A percentile compares a stretch with the other conserved stretches of the same genome.
These are phyloP conservation scores for Dalbergia cochinchinensis DNA, from an alignment of 306 rosid species.

Conservation along the genomic window DNA sequence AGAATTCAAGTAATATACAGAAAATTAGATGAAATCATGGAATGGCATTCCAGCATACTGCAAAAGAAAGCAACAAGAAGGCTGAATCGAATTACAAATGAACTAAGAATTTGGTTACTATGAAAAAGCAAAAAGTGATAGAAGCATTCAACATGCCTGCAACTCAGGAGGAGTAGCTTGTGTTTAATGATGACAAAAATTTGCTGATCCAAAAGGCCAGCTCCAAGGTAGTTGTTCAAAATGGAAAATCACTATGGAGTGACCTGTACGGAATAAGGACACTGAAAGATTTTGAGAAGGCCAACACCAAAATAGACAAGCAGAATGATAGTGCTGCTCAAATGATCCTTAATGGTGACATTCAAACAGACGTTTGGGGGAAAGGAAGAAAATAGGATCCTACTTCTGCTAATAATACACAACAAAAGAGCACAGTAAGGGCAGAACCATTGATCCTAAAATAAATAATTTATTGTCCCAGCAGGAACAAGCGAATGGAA, in stretches of 20 bases:
- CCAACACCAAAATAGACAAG: slow-evolving; percentile 43
- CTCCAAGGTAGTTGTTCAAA: slow-evolving; percentile 53
- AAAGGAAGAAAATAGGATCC: slow-evolving; percentile 44
- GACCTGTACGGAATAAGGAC: slow-evolving; percentile 51
- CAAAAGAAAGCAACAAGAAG: slow-evolving; percentile 50
- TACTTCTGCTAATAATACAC: slow-evolving; percentile 29
- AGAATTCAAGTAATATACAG: slow-evolving; percentile 50
- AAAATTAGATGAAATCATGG: slow-evolving; percentile 45
- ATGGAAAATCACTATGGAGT: slow-evolving; percentile 50
- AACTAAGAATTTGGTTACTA: slow-evolving; percentile 40
- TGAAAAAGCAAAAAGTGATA: slow-evolving; percentile 51
- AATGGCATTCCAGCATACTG: slow-evolving; percentile 41
- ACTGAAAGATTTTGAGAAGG: slow-evolving; percentile 56
- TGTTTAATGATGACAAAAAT: slow-evolving; percentile 39
- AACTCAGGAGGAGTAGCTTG: slow-evolving; percentile 40
- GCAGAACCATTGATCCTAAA: slow-evolving; percentile 47
- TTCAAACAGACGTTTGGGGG: slow-evolving; percentile 43
- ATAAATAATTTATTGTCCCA: slow-evolving; percentile 41
- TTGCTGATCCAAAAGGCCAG: slow-evolving; percentile 43
- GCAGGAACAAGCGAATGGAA: slow-evolving; percentile 46
- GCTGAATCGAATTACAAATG: slow-evolving; percentile 52
- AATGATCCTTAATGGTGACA: slow-evolving; percentile 36
- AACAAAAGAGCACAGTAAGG: slow-evolving; percentile 39
- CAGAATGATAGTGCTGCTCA: slow-evolving; percentile 26
- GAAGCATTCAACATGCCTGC: slow-evolving; percentile 55